Evolutionary conservation across 2,329 filamentous ascomycete genomes (phyloP), one percentile per base, ranked within the genome.

Genomic region (Nannizzia gypsea): DNA sequence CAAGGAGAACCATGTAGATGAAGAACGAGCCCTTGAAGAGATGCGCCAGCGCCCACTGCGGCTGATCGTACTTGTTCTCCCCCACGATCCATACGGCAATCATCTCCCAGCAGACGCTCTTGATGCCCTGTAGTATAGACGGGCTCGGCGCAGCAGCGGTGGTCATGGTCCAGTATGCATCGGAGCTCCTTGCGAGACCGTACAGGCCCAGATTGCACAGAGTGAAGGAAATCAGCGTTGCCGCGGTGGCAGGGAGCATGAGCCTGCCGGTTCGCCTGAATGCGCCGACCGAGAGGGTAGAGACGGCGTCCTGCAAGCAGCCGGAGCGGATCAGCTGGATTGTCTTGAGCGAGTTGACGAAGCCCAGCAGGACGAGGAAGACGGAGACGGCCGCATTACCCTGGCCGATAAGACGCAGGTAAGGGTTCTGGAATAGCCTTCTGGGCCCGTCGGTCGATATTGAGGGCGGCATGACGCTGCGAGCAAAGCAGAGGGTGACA

Each of bases 351-450:
- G 81, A 79, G 71, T 83, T 85, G 57, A 85, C 83, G 66, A 84
- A 85, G 60, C 83, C 83, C 22, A 83, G 83, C 42, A 85, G 81
- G 54, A 87, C 76, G 66, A 84, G 80, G 71, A 87, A 86, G 63
- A 86, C 82, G 13, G 83, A 80, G 1, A 87, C 84, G 70, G 84
- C 85, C 52, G 83, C 81, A 15, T 85, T 79, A 22, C 84, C 83
- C 66, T 83, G 82, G 56, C 80, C 75, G 42, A 81, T 73, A 55
- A 86, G 77, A 60, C 83, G 80, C 61, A 85, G 72, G 65, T 82
- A 80, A 13, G 83, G 83, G 44, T 77, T 74, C 69, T 86, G 83
- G 62, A 84, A 76, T 31, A 83, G 64, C 56, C 76, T 74, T 3
- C 80, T 78, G 1, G 73, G 66, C 2, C 72, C 71, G 28, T 75